These are phyloP conservation scores for Glycine tomentella DNA, from an alignment of 306 rosid genomes.

Conservation along the genomic window DNA sequence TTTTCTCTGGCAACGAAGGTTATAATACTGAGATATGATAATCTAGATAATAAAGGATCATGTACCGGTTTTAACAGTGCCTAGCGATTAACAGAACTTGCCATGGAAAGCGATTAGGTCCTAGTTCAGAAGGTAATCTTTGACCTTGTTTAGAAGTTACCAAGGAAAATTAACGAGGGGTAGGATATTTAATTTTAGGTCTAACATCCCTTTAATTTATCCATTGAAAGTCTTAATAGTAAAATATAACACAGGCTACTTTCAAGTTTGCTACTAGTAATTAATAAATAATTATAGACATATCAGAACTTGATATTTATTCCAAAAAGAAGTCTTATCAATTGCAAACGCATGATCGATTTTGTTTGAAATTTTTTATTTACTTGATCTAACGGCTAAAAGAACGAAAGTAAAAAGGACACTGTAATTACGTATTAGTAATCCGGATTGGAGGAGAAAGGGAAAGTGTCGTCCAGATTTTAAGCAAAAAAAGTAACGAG, in stretches of 20 bases:
- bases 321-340: background rate
- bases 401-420: background rate
- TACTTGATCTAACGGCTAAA: background rate
- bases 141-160: background rate
- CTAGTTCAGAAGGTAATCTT: background rate
- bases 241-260: too few species aligned
- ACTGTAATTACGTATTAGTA: too few species aligned
- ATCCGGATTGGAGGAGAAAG: background rate
- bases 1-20: too few species aligned
- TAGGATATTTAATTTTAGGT: background rate
- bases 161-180: background rate
- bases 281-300: background rate
- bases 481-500: slow-evolving; percentile 8
- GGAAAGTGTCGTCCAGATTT: slow-evolving; percentile 2
- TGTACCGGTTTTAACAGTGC: background rate
- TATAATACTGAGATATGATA: too few species aligned
- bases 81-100: background rate
- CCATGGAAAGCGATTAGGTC: background rate
- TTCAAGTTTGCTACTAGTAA: too few species aligned
- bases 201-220: background rate
- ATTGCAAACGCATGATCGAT: background rate
- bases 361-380: background rate
- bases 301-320: background rate
- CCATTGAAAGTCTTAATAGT: background rate
- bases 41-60: background rate